These are phyloP conservation scores for Galerina marginata DNA, from an alignment of 768 basidiomycete genomes.

Conservation along the genomic window DNA sequence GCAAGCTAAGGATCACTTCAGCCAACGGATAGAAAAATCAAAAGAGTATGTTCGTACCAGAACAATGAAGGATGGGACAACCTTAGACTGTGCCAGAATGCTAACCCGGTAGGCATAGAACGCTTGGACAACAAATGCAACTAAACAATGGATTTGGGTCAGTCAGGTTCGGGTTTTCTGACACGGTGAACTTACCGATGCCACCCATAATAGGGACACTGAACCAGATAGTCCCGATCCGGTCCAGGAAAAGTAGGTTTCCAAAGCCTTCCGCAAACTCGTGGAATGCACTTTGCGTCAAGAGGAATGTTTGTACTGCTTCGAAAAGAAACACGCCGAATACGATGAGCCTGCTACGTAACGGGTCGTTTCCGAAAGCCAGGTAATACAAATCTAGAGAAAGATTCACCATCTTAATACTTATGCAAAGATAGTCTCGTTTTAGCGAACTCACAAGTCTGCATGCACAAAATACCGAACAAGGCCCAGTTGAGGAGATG, in stretches of 20 bases:
- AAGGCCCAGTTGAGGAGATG: slow-evolving; percentile 12
- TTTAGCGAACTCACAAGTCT: slow-evolving; percentile 10
- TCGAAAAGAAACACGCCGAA: slow-evolving; percentile 12
- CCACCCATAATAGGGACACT: slow-evolving; percentile 16
- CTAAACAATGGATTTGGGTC: not conserved
- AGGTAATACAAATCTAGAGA: slow-evolving; percentile 17
- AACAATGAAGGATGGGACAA: slow-evolving; percentile 12
- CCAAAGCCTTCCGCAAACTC: slow-evolving; percentile 14
- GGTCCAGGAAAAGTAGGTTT: slow-evolving; percentile 9
- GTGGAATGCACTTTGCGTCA: slow-evolving; percentile 13
- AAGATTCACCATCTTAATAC: not conserved
- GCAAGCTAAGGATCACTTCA: slow-evolving; percentile 1
- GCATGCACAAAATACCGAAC: slow-evolving; percentile 15
- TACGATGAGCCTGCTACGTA: slow-evolving; percentile 3
- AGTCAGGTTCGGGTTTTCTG: not conserved
- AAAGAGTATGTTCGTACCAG: not conserved
- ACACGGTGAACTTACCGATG: slow-evolving; percentile 3
- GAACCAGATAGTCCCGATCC: slow-evolving; percentile 16
- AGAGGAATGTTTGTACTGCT: slow-evolving; percentile 9
- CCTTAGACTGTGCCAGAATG: slow-evolving; percentile 11
- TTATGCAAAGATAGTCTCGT: not conserved
- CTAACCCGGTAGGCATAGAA: slow-evolving; percentile 16
- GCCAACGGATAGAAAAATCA: not conserved
- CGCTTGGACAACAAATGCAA: slow-evolving; percentile 11
- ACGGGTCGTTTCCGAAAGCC: slow-evolving; percentile 15